Base-by-base conservation (phyloP, 495 filamentous ascomycete species). In the Aspergillus bridgeri region DNA sequence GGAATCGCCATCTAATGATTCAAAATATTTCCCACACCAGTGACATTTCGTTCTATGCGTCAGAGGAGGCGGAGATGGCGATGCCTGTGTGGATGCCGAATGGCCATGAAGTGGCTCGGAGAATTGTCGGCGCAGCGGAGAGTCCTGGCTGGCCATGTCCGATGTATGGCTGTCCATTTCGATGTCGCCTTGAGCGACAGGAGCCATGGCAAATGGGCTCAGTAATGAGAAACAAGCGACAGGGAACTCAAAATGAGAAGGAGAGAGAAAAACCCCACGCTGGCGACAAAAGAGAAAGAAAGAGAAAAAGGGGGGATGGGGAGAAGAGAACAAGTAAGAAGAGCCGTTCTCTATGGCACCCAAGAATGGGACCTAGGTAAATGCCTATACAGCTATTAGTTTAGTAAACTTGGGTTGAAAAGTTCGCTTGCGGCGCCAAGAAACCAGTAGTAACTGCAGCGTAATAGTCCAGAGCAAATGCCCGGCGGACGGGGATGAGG, bases 361-460 rank as follows among this genome's bases (percentile, higher is more conserved):
- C 53, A 57, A 60, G 57, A 42, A 57, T 27, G 59, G 57, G 56
- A 56, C 65, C 69, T 75, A 57, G 63, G n/a, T n/a, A n/a, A n/a
- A 71, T 70, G 17, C 21, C 48, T 50, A 69, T 70, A 63, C 58
- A 48, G 69, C 73, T n/a, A 68, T 74, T 63, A 74, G 27, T 56
- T 13, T 42, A 62, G 52, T 53, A 59, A 58, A 50, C 48, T 57
- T 20, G 42, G 59, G 59, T 56, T 55, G 46, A 62, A 65, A 67
- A 67, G 65, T 71, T 77, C 70, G 75, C 69, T 74, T 76, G 71
- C 65, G 58, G 63, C 65, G 75, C 75, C 75, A 77, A 77, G 74
- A 70, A 69, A 46, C 62, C 60, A 66, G 63, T 61, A 75, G 67
- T 66, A 68, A 67, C 58, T 56, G 63, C 57, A 68, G 60, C 59